A percentile compares a stretch with the other conserved stretches of the same genome.
Evolutionary conservation across 176 grass and related monocot species (phyloP).

Genomic region (Hordeum vulgare): MorexV3_pseudomolecules_assembly NC_058518.1:479911297-479911796

Average conservation of each 20-base stretch:
- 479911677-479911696: neutral
- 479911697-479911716: no score
- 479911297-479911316: no score
- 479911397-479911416: no score
- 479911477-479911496: neutral
- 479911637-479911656: neutral
- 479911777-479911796: neutral
- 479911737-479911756: no score
- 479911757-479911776: no score
- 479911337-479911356: no score
- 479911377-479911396: no score
- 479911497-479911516: neutral
- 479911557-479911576: neutral
- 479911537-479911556: neutral
- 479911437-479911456: neutral
- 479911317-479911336: no score
- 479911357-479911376: no score
- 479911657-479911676: neutral
- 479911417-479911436: neutral
- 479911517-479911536: neutral
- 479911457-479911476: neutral
- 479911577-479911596: neutral
- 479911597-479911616: neutral
- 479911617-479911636: neutral
- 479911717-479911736: no score